Evolutionary conservation across 176 grass and related monocot species (phyloP).

Genomic region (Paspalum vaginatum): DNA sequence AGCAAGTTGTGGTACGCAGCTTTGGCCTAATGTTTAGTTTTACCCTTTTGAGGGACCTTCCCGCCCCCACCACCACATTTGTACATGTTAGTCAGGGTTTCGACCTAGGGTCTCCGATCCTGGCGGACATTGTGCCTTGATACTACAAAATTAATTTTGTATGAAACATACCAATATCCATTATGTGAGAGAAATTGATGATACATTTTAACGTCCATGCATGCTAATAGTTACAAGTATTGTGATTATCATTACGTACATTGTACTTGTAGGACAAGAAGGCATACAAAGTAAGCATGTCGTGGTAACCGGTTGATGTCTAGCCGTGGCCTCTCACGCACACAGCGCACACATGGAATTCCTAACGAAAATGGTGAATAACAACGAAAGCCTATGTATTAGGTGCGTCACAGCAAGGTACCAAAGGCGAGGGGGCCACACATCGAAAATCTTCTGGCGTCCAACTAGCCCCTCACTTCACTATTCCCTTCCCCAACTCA

Average conservation of each 20-base stretch:
- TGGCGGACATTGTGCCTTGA: neutral
- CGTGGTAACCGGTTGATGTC: neutral
- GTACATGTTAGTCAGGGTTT: neutral
- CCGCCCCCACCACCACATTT: too few relatives aligned
- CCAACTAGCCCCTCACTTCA: too few relatives aligned
- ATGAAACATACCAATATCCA: neutral
- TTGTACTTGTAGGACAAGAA: neutral
- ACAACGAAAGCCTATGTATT: neutral
- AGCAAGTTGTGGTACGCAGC: neutral
- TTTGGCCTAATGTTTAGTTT: neutral
- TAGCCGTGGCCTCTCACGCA: too few relatives aligned
- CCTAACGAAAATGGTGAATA: neutral
- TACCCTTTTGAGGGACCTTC: too few relatives aligned
- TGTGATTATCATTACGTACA: neutral
- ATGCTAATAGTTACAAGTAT: neutral
- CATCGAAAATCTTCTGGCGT: too few relatives aligned
- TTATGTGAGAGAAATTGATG: neutral
- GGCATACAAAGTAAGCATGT: too few relatives aligned
- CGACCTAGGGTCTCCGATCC: too few relatives aligned
- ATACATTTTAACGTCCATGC: neutral
- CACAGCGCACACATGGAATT: neutral
- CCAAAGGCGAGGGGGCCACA: neutral
- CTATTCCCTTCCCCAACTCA: too few relatives aligned
- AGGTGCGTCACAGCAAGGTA: neutral
- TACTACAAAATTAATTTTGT: neutral